Conservation (phyloP, 1,284 basidiomycete genomes). For the Cutaneotrichosporon cavernicola region DNA sequence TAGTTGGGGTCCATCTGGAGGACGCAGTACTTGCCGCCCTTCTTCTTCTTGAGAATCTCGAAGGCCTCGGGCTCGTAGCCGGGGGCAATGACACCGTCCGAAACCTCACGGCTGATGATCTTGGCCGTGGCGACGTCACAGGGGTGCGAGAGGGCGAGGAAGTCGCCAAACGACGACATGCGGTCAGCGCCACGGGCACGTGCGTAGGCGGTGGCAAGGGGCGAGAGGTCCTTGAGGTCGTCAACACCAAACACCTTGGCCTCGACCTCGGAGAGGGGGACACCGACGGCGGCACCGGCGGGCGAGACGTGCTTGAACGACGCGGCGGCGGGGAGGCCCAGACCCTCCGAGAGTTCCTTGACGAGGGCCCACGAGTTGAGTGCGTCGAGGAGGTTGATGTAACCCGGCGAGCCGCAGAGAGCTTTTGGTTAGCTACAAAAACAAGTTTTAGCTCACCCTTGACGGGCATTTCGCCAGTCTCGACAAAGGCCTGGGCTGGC, state of each 20-base stretch:
- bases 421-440: conserved; percentile 57
- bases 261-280: conserved; percentile 79
- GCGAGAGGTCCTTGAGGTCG: conserved; percentile 82
- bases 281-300: conserved; percentile 89
- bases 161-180: conserved; percentile 99
- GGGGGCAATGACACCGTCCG: conserved; percentile 95
- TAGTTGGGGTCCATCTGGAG: conserved; percentile 85
- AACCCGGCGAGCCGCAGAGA: conserved; percentile 91
- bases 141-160: conserved; percentile 88
- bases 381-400: conserved; percentile 98
- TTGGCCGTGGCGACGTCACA: conserved; percentile 92
- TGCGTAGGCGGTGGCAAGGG: conserved; percentile 89
- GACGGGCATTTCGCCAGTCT: conserved; percentile 86
- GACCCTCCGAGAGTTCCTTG: conserved; percentile 83
- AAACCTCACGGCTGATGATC: conserved; percentile 97
- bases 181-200: conserved; percentile 95
- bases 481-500: conserved; percentile 94
- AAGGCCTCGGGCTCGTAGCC: conserved; percentile 86
- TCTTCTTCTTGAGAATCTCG: conserved; percentile 92
- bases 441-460: conserved; percentile 63
- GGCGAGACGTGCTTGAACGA: conserved; percentile 99
- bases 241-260: conserved; percentile 96
- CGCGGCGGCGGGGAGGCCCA: conserved; percentile 82
- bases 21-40: conserved; percentile 98
- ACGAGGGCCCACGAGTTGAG: conserved; percentile 97